Evolutionary conservation across 441 rosid species (phyloP), one percentile per base, ranked within the genome.

Genomic region (Adansonia madagascariensis): DNA sequence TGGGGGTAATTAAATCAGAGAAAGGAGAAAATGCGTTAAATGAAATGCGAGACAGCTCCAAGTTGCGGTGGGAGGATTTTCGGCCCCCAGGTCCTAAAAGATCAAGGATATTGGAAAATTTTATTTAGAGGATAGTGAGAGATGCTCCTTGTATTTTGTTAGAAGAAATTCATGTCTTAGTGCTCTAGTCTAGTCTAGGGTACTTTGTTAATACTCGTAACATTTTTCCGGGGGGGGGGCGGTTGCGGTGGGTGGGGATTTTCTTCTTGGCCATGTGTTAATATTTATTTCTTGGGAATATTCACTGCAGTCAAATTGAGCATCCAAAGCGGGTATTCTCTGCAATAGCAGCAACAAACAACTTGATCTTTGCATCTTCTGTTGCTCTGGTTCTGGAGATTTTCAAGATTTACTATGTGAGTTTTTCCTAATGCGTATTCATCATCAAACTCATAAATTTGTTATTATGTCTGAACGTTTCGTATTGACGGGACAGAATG

Each of bases 51-150:
- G 78, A 27, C 64, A 81, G 87, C 79, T 97, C 92, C 17, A 88
- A 85, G 77, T 84, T 94, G 83, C 82, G 53, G 72, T 77, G 89
- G 86, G 97, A 92, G 88, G 94, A 88, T 80, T 97, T 94, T 83
- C 85, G 85, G 64, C 97, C 97, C 35, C 87, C 81, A 44, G 83
- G 83, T 77, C 88, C 89, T 56, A 75, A 59, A 82, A 85, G 27
- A 57, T 57, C 62, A 57, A 57, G 62, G 62, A 18, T 57, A 18
- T 18, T 57, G 20, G 62, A 57, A 73, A 89, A 82, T 50, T 91
- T 91, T 86, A 86, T 91, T 84, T 90, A 90, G 94, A 81, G 80
- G 75, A 64, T 76, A 71, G 56, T 52, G 56, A 52, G 79, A 67
- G 86, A 79, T 84, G 41, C 41, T 4, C 87, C 43, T 77, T 82